These are phyloP conservation scores for Boletus subcaerulescens DNA, from an alignment of 768 basidiomycete species.

Conservation along the genomic window DNA sequence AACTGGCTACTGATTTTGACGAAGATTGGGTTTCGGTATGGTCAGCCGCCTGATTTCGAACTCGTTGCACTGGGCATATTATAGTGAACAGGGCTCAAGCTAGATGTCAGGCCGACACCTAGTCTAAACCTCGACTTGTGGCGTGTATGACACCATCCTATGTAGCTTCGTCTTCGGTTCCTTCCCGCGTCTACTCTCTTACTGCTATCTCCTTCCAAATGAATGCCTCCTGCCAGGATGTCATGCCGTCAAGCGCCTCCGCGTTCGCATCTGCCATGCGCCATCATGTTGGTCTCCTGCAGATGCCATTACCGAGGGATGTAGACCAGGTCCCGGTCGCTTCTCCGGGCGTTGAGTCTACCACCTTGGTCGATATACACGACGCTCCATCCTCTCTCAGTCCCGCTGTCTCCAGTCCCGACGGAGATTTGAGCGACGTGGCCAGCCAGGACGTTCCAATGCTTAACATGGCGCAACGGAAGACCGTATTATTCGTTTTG, in stretches of 20 bases:
- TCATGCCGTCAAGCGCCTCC: not conserved
- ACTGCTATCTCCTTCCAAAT: slow-evolving; percentile 1
- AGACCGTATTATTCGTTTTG: not conserved
- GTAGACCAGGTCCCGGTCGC: not conserved
- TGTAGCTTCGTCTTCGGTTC: not conserved
- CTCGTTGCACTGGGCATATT: not conserved
- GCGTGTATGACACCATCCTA: slow-evolving; percentile 4
- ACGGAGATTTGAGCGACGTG: not conserved
- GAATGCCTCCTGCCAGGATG: not conserved
- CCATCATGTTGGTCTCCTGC: not conserved
- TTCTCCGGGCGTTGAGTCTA: not conserved
- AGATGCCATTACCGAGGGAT: not conserved
- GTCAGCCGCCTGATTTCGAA: not conserved
- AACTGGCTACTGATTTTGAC: not conserved
- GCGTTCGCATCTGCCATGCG: not conserved
- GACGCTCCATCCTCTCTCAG: not conserved
- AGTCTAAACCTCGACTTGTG: slow-evolving; percentile 1
- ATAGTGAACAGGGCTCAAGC: not conserved
- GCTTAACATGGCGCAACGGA: slow-evolving; percentile 3
- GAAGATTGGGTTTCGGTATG: not conserved
- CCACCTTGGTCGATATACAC: not conserved
- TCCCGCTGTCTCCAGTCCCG: not conserved
- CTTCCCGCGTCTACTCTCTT: not conserved
- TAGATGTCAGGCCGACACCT: not conserved
- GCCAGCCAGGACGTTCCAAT: not conserved